phyloP scores from a whole-genome alignment of 768 basidiomycete species.

The Rubroboletus satanas region DNA sequence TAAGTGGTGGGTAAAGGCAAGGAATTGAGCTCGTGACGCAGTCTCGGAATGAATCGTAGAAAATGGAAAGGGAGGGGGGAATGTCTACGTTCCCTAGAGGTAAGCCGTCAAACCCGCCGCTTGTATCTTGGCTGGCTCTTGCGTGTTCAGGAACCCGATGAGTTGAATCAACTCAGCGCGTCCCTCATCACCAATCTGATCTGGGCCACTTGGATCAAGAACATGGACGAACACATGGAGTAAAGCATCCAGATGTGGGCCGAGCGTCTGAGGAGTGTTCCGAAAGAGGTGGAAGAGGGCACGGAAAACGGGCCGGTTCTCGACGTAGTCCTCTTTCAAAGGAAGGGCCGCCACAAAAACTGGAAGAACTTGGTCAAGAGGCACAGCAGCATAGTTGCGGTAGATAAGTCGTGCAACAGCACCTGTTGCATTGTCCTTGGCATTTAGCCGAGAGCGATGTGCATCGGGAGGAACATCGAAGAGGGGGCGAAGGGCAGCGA shows the following conservation, averaged over 20 bases:
- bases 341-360: conserved; percentile 80
- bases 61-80: not conserved
- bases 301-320: conserved; percentile 86
- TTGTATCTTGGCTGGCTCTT: conserved; percentile 76
- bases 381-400: conserved; percentile 73
- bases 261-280: conserved; percentile 63
- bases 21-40: conserved; percentile 1
- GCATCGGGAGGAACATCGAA: conserved; percentile 67
- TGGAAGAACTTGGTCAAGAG: conserved; percentile 88
- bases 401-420: conserved; percentile 85
- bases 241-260: conserved; percentile 74
- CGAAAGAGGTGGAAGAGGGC: conserved; percentile 87
- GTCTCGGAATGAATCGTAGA: not conserved
- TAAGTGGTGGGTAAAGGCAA: conserved; percentile 15
- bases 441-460: conserved; percentile 67
- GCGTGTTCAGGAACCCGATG: conserved; percentile 63
- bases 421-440: conserved; percentile 95
- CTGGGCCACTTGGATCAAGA: conserved; percentile 67
- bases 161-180: conserved; percentile 73
- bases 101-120: conserved; percentile 66
- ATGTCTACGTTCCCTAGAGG: conserved; percentile 42
- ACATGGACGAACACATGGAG: conserved; percentile 78
- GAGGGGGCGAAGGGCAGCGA: conserved; percentile 74
- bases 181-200: conserved; percentile 79
- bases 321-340: conserved; percentile 81